A percentile compares a stretch with the other conserved stretches of the same genome.
Evolutionary conservation across 495 filamentous ascomycete species (phyloP).

Genomic region (Hypoxylon trugodes): DNA sequence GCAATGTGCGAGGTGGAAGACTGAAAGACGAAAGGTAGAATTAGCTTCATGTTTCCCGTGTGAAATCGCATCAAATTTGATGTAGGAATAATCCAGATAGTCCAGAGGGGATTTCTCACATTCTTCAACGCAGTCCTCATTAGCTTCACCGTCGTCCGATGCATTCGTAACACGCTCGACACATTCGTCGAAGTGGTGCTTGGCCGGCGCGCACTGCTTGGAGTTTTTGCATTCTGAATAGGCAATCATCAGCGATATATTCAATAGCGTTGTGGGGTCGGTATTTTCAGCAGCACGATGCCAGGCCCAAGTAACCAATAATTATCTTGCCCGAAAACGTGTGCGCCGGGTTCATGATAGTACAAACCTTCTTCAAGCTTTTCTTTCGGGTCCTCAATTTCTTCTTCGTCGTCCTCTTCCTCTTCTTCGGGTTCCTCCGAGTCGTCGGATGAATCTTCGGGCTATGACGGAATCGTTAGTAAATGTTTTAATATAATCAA

Average conservation of each 20-base stretch:
- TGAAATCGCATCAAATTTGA: neutral
- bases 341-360: neutral
- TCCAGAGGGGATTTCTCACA: conserved; percentile 71
- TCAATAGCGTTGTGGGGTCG: neutral
- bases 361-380: conserved; percentile 83
- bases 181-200: conserved; percentile 99
- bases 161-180: conserved; percentile 87
- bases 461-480: conserved; percentile 50
- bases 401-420: conserved; percentile 90
- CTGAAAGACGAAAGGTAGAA: conserved; percentile 54
- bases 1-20: conserved; percentile 98
- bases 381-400: conserved; percentile 87
- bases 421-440: conserved; percentile 63
- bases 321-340: no score
- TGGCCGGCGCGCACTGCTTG: conserved; percentile 81
- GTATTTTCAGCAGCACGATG: neutral
- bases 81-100: neutral
- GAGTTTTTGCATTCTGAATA: conserved; percentile 84
- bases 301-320: no score
- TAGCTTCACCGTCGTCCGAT: conserved; percentile 65
- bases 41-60: conserved; percentile 17
- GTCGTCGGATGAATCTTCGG: conserved; percentile 54
- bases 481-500: conserved; percentile 35
- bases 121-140: conserved; percentile 98
- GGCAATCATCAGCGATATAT: conserved; percentile 41